phyloP scores from a whole-genome alignment of 139 green algal species.

The Penium margaritaceum region DNA sequence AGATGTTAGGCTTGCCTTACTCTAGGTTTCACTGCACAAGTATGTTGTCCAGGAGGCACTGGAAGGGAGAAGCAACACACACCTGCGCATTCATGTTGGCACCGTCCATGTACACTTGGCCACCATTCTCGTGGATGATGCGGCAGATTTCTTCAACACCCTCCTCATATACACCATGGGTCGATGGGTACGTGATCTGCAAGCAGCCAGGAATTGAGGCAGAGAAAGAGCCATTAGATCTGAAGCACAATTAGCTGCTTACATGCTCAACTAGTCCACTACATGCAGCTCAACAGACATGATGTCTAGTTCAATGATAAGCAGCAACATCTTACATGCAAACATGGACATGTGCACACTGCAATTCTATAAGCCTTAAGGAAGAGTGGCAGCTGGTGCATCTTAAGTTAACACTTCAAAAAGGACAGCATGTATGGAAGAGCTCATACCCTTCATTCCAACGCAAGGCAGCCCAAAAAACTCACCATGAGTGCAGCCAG shows the following conservation, averaged over 20 bases:
- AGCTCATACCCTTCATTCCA: too few relatives aligned
- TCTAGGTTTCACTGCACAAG: background rate
- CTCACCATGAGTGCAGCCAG: slow-evolving; percentile 94
- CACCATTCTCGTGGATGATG: slow-evolving; percentile 86
- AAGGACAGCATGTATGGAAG: too few relatives aligned
- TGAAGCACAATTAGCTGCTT: background rate
- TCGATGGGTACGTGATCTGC: slow-evolving; percentile 88
- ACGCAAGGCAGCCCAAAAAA: too few relatives aligned
- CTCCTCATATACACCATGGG: slow-evolving; percentile 95
- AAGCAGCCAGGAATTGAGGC: background rate
- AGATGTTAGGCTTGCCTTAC: background rate
- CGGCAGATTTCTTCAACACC: slow-evolving; percentile 88
- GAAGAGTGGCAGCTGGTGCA: too few relatives aligned
- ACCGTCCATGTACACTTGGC: slow-evolving; percentile 98
- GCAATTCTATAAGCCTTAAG: too few relatives aligned
- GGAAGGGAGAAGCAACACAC: slow-evolving; percentile 16
- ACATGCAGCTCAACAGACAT: background rate
- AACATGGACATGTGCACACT: background rate
- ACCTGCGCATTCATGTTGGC: slow-evolving; percentile 97
- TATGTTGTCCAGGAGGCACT: background rate
- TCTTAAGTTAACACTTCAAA: too few relatives aligned
- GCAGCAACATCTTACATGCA: too few relatives aligned
- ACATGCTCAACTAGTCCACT: background rate
- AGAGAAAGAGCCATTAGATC: background rate
- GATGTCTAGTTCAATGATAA: too few relatives aligned